These are phyloP conservation scores for Piromyces finnis DNA, from an alignment of 192 early-diverging fungal genomes.

Conservation along the genomic window DNA sequence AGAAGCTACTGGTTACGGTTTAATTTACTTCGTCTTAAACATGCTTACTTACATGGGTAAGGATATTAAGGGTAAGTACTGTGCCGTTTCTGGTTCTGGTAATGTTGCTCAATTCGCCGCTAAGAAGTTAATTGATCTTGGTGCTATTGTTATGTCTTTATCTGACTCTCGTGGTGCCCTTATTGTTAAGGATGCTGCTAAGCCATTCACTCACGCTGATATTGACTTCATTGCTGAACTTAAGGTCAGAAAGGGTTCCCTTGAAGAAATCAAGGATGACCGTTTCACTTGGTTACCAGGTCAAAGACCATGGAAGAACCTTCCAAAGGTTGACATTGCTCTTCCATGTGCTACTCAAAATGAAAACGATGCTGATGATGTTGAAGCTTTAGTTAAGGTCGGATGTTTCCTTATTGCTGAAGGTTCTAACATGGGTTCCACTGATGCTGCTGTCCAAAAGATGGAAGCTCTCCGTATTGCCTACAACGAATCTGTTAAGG, in stretches of 20 bases:
- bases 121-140: neutral
- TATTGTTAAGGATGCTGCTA: neutral
- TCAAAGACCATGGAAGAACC: neutral
- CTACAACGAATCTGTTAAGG: conserved; percentile 18
- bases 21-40: conserved; percentile 17
- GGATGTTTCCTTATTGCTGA: too few species aligned
- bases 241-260: neutral
- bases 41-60: conserved; percentile 6
- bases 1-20: too few species aligned
- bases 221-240: neutral
- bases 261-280: neutral
- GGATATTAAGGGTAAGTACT: neutral
- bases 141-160: neutral
- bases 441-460: conserved; percentile 17
- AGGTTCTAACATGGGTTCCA: too few species aligned
- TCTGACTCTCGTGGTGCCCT: neutral
- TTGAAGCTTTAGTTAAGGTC: too few species aligned
- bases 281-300: neutral
- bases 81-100: neutral
- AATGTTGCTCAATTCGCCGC: neutral
- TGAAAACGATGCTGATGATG: too few species aligned
- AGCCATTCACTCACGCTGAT: neutral
- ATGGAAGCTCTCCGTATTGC: conserved; percentile 4
- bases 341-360: neutral
- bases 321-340: neutral